phyloP scores from a whole-genome alignment of 805 yeast species.

The Ogataea sp. region DNA sequence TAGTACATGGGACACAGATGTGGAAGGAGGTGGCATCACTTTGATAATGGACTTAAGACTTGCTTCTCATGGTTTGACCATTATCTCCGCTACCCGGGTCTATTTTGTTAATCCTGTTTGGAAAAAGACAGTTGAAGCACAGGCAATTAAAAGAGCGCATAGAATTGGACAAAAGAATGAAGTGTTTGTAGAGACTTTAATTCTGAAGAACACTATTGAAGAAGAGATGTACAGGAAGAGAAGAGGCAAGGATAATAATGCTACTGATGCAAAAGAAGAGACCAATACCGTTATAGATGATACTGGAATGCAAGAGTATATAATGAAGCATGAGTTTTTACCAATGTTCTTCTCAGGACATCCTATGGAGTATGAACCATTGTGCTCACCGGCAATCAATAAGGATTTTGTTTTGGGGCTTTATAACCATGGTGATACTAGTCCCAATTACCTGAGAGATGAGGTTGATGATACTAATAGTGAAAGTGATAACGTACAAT shows the following conservation, averaged over 20 bases:
- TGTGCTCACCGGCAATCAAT: constrained; percentile 19
- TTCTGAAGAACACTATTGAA: constrained; percentile 54
- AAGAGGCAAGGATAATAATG: too few species aligned
- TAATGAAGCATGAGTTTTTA: constrained; percentile 42
- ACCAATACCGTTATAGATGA: constrained; percentile 45
- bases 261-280: constrained; percentile 7
- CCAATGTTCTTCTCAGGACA: constrained; percentile 12
- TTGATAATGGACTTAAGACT: constrained; percentile 59
- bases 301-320: constrained; percentile 47
- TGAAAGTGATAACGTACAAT: constrained; percentile 12
- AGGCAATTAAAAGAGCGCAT: constrained; percentile 71
- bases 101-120: constrained; percentile 69
- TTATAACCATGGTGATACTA: constrained; percentile 1
- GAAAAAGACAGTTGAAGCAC: constrained; percentile 64
- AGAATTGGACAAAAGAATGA: constrained; percentile 63
- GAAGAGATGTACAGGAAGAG: constrained; percentile 51
- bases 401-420: constrained; percentile 3
- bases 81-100: constrained; percentile 59
- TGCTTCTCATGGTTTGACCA: constrained; percentile 65
- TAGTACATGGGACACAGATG: constrained; percentile 31
- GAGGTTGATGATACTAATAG: not conserved
- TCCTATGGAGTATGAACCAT: constrained; percentile 27
- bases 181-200: constrained; percentile 62
- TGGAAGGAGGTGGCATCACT: constrained; percentile 41
- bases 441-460: not conserved